These are phyloP conservation scores for Pestalotiopsis sp. DNA, from an alignment of 2,329 filamentous ascomycete species.

Conservation along the genomic window DNA sequence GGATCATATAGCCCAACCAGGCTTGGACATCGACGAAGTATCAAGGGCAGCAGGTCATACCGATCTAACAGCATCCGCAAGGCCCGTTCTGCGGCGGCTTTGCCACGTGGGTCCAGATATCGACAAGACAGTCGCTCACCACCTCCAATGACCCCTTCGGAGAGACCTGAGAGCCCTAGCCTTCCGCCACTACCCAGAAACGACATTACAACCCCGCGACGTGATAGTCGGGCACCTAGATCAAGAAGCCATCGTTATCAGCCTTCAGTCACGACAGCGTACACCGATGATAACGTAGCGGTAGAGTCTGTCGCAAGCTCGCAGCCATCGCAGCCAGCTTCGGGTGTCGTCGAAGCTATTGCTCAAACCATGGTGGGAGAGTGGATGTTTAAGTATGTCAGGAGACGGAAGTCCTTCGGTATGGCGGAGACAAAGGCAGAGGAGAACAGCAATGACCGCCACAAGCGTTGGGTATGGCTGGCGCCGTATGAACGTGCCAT, in stretches of 20 bases:
- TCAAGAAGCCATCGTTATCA: slow-evolving; percentile 57
- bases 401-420: slow-evolving; percentile 88
- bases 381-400: slow-evolving; percentile 92
- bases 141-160: slow-evolving; percentile 68
- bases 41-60: slow-evolving; percentile 45
- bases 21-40: slow-evolving; percentile 51
- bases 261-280: slow-evolving; percentile 61
- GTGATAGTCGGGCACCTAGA: slow-evolving; percentile 39
- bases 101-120: slow-evolving; percentile 59
- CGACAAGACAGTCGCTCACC: slow-evolving; percentile 62
- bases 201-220: slow-evolving; percentile 66
- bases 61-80: slow-evolving; percentile 73
- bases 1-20: slow-evolving; percentile 77
- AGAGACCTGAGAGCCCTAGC: slow-evolving; percentile 68
- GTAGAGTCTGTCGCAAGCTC: slow-evolving; percentile 58
- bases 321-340: slow-evolving; percentile 61
- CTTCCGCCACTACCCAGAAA: slow-evolving; percentile 76
- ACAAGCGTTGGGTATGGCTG: slow-evolving; percentile 98
- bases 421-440: slow-evolving; percentile 70
- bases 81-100: slow-evolving; percentile 77
- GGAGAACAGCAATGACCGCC: slow-evolving; percentile 75
- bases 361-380: slow-evolving; percentile 98
- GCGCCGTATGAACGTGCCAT: slow-evolving; percentile 95
- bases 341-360: slow-evolving; percentile 91
- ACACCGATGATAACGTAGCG: slow-evolving; percentile 44